Evolutionary conservation across 1,284 basidiomycete species (phyloP), one percentile per base, ranked within the genome.

Genomic region (Ustilago shanxiensis): DNA sequence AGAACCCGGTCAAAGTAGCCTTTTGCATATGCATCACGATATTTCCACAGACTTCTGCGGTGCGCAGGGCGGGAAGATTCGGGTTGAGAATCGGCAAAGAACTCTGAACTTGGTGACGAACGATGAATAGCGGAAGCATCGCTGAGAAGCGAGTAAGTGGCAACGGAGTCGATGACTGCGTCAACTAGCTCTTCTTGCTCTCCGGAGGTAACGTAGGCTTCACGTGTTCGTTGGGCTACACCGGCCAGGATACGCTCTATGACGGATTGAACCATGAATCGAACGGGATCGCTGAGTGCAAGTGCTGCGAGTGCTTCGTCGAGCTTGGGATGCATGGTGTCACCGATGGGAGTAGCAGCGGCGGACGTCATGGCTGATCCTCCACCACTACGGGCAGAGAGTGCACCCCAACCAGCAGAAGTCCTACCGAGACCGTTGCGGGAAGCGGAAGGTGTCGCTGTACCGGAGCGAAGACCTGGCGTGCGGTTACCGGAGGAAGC

Each of bases 101-200:
- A 82, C 5, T 58, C 49, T 1, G 73, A 44, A 24, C 63, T 50
- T 0, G 80, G 78, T 14, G 62, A 66, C 14, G 64, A 50, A 20
- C 75, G 74, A 20, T 80, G 70, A 3, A 74, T 59, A 13, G 77
- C 72, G 1, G 56, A 47, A 1, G 73, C 52, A 47, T 73, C 57
- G 29, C 57, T 76, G n/a, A 81, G 66, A 1, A 83, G 64, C 6
- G 77, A 74, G 44, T 83, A 83, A 14, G 79, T 79, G n/a, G 51
- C 62, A n/a, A 77, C 65, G 7, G 76, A 70, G 24, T 83, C 79
- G 54, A 83, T 72, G 57, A 83, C 70, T 5, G 67, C 63, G 22
- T 83, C 79, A 1, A 82, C 66, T 3, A 79, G 45, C 13, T 72
- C 60, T 10, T 76, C 62, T 54, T 72, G 70, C 44, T 82, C 79